Conservation (phyloP, 1,139 yeast species). For the Saccharomyces hybrid region DNA sequence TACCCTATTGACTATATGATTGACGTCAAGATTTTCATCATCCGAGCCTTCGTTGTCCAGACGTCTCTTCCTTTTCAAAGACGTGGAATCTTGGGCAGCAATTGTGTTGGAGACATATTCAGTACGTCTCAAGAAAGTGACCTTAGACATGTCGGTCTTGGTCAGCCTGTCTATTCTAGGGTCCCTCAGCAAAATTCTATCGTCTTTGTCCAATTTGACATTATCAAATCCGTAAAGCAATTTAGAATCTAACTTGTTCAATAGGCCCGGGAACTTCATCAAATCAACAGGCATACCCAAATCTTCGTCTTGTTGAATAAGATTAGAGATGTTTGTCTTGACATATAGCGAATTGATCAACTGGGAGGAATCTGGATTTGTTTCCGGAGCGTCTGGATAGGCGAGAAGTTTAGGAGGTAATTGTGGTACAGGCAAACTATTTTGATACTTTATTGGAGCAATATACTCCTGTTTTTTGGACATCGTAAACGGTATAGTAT, state of each 20-base stretch:
- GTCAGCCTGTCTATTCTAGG: constrained; percentile 54
- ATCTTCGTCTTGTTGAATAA: constrained; percentile 64
- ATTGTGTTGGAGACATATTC: constrained; percentile 56
- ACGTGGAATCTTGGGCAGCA: constrained; percentile 13
- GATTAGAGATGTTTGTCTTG: constrained; percentile 60
- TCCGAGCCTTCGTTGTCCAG: constrained; percentile 16
- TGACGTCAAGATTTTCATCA: constrained; percentile 20
- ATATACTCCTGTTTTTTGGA: constrained; percentile 73
- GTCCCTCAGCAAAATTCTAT: constrained; percentile 69
- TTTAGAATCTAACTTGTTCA: constrained; percentile 54
- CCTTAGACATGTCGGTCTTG: constrained; percentile 45
- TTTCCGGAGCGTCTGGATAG: constrained; percentile 38
- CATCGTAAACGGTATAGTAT: constrained; percentile 20
- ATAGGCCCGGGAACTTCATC: constrained; percentile 56
- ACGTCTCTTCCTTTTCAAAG: constrained; percentile 17
- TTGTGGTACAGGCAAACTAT: constrained; percentile 92
- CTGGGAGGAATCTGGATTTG: constrained; percentile 50
- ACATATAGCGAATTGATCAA: constrained; percentile 69
- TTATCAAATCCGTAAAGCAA: constrained; percentile 37
- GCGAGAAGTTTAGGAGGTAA: constrained; percentile 80
- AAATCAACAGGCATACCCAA: constrained; percentile 77
- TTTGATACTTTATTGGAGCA: constrained; percentile 77
- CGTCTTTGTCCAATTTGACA: constrained; percentile 62
- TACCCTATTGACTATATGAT: constrained; percentile 36
- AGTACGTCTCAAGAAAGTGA: constrained; percentile 85